These are phyloP conservation scores for Naganishia randhawae DNA, from an alignment of 768 basidiomycete genomes.

Conservation along the genomic window DNA sequence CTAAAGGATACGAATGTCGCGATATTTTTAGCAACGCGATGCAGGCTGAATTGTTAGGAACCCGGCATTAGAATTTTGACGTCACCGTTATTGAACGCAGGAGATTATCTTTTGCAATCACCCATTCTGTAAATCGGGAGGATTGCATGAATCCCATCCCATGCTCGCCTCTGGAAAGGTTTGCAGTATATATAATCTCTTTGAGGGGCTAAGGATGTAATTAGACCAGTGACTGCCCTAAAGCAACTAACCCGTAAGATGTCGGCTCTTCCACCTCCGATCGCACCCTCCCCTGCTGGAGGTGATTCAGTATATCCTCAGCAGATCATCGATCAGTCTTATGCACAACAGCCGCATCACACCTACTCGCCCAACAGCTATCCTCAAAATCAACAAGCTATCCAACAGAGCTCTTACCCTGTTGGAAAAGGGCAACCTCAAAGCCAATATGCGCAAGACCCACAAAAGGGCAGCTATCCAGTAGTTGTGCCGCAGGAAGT, in stretches of 20 bases:
- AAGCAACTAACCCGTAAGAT: neutral
- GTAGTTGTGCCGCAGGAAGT: neutral
- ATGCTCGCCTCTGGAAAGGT: neutral
- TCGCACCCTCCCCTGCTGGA: conserved; percentile 6
- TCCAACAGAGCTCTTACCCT: conserved; percentile 2
- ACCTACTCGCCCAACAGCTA: neutral
- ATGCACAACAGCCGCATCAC: conserved; percentile 8
- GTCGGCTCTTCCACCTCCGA: conserved; percentile 8
- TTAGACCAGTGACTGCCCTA: neutral
- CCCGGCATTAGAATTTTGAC: neutral
- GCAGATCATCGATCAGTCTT: neutral
- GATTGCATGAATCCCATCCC: neutral
- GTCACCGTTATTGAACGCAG: no score
- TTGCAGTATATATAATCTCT: neutral
- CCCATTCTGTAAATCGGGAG: neutral
- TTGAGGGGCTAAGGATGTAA: neutral
- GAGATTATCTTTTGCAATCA: neutral
- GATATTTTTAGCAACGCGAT: neutral
- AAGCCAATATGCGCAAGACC: neutral
- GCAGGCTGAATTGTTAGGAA: neutral
- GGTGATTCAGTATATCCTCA: neutral
- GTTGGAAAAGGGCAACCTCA: neutral
- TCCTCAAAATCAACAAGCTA: neutral
- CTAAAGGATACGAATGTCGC: neutral
- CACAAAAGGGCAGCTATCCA: neutral